Conservation (phyloP, 2,329 filamentous ascomycete genomes). For the Apiospora koreana region DNA sequence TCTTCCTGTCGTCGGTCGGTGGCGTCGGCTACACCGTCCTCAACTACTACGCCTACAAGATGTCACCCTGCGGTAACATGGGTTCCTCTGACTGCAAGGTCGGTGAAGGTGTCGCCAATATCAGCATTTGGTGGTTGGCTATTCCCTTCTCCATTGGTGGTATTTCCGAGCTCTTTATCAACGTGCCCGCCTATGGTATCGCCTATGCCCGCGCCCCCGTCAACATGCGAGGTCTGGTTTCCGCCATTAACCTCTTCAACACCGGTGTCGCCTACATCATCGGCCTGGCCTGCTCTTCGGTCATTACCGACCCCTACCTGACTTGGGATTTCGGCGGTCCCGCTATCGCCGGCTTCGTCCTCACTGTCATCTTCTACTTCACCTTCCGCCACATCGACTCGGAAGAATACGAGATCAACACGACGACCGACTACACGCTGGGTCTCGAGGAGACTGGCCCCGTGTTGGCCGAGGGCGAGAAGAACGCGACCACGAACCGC, state of each 20-base stretch:
- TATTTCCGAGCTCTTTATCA: conserved; percentile 53
- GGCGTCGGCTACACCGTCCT: conserved; percentile 44
- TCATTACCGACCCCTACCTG: conserved; percentile 50
- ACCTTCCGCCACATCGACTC: conserved; percentile 47
- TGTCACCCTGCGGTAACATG: conserved; percentile 42
- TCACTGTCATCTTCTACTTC: conserved; percentile 47
- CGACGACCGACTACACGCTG: conserved; percentile 38
- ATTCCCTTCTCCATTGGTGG: conserved; percentile 52
- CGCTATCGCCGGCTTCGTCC: conserved; percentile 45
- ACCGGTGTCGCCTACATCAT: conserved; percentile 47
- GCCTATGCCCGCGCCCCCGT: conserved; percentile 52
- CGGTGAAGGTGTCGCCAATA: conserved; percentile 39
- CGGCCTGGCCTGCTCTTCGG: conserved; percentile 44
- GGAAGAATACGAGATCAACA: conserved; percentile 45
- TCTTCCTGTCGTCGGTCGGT: conserved; percentile 48
- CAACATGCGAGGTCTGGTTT: conserved; percentile 54
- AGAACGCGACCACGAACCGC: conserved; percentile 32
- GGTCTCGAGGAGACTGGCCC: conserved; percentile 39
- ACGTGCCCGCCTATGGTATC: conserved; percentile 52
- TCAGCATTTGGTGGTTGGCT: conserved; percentile 59
- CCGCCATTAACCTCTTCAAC: conserved; percentile 50
- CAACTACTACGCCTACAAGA: conserved; percentile 43
- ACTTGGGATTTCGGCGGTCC: conserved; percentile 52
- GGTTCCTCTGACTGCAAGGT: conserved; percentile 39
- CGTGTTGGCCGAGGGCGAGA: conserved; percentile 44